Evolutionary conservation across 2,329 filamentous ascomycete species (phyloP).

Genomic region (Leptosphaerulina australis): DNA sequence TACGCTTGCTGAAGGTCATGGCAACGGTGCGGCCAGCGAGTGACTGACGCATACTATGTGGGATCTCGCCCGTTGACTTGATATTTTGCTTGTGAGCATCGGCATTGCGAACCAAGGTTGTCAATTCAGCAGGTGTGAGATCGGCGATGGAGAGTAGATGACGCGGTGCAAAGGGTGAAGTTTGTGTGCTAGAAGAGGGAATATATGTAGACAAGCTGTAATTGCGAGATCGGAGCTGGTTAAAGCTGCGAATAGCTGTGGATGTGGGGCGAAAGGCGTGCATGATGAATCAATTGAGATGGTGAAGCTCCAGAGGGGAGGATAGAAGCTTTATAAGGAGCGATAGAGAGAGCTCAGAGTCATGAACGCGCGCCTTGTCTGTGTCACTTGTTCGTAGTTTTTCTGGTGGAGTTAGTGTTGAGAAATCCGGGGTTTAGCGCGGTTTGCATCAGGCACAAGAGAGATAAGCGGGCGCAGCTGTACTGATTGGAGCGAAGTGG

Average conservation of each 20-base stretch:
- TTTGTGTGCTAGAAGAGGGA: constrained; percentile 49
- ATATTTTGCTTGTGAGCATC: constrained; percentile 74
- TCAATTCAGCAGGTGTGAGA: constrained; percentile 78
- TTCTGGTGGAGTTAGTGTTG: constrained; percentile 23
- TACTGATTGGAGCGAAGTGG: constrained; percentile 9
- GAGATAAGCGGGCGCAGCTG: background rate
- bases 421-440: constrained; percentile 16
- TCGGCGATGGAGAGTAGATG: constrained; percentile 93
- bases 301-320: background rate
- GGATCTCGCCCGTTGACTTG: constrained; percentile 68
- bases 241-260: constrained; percentile 40
- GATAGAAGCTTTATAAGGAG: constrained; percentile 15
- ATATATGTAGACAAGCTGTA: constrained; percentile 32
- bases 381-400: constrained; percentile 20
- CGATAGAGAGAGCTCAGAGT: constrained; percentile 22
- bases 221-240: constrained; percentile 36
- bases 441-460: background rate
- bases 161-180: constrained; percentile 69
- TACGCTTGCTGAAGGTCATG: constrained; percentile 96
- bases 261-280: constrained; percentile 38
- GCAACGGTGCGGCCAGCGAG: constrained; percentile 82
- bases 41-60: constrained; percentile 63
- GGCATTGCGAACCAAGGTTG: constrained; percentile 82
- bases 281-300: constrained; percentile 33
- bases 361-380: constrained; percentile 18